phyloP scores from a whole-genome alignment of 208 protist species.

The Leishmania gerbilli region DNA sequence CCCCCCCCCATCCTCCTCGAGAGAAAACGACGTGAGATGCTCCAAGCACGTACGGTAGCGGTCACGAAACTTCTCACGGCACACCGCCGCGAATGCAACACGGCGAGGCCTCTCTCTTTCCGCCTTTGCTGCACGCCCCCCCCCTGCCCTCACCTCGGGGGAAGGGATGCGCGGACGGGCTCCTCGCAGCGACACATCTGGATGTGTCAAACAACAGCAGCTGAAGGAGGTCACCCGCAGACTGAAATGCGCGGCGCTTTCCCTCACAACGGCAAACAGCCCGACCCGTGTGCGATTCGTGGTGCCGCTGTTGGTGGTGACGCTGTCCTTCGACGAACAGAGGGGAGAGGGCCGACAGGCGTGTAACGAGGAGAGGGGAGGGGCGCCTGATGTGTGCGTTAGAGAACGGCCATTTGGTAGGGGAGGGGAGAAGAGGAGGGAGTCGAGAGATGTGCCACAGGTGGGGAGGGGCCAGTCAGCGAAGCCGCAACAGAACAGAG shows the following conservation, averaged over 20 bases:
- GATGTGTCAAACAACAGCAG: neutral
- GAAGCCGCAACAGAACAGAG: neutral
- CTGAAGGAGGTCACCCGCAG: neutral
- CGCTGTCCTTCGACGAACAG: neutral
- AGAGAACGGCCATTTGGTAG: neutral
- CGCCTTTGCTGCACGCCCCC: neutral
- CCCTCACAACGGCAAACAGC: no score
- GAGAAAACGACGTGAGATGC: no score
- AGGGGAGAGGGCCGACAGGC: neutral
- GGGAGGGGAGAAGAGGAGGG: neutral
- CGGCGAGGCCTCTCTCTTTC: neutral
- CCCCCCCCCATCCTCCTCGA: no score
- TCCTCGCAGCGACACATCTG: neutral
- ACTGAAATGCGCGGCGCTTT: neutral
- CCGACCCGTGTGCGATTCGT: no score
- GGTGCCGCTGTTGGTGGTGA: no score
- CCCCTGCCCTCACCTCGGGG: no score
- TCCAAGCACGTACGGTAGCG: no score
- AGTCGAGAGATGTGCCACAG: neutral
- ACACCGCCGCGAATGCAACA: no score
- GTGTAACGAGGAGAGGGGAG: neutral
- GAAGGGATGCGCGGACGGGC: neutral
- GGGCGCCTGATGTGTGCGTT: neutral
- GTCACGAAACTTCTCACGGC: no score
- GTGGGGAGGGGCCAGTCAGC: neutral